Evolutionary conservation across 1,284 basidiomycete species (phyloP).

Genomic region (Ustilago hordei): DNA sequence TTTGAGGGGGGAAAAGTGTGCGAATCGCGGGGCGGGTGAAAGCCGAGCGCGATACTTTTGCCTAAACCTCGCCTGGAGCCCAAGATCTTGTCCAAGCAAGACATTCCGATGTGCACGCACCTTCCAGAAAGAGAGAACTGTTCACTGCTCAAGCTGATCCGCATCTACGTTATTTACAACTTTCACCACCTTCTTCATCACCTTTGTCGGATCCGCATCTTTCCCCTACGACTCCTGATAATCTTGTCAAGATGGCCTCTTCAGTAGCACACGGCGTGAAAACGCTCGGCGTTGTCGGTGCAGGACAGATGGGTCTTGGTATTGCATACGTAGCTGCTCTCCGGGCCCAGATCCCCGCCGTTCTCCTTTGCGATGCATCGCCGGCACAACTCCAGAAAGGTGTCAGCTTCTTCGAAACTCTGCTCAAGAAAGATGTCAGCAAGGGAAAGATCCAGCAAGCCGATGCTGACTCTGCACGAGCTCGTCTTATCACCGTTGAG

Average conservation of each 20-base stretch:
- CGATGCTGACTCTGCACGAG: constrained; percentile 79
- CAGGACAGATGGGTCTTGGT: constrained; percentile 72
- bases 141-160: not conserved
- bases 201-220: not conserved
- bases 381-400: constrained; percentile 78
- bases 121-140: not conserved
- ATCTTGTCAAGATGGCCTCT: constrained; percentile 12
- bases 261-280: constrained; percentile 56
- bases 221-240: not conserved
- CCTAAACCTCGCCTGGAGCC: constrained; percentile 3
- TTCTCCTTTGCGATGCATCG: constrained; percentile 52
- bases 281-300: constrained; percentile 59
- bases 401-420: constrained; percentile 76
- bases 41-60: constrained; percentile 13
- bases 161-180: not conserved
- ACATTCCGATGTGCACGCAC: constrained; percentile 2
- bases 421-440: constrained; percentile 86
- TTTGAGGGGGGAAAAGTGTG: not conserved
- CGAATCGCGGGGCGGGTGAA: constrained; percentile 14
- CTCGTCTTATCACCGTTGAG: constrained; percentile 43
- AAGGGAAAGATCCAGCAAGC: constrained; percentile 81
- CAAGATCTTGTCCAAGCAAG: constrained; percentile 5
- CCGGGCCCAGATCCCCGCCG: constrained; percentile 42
- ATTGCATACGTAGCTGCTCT: constrained; percentile 85
- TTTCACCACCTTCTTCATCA: not conserved